Evolutionary conservation across 441 rosid species (phyloP).

Genomic region (Jatropha podagrica): DNA sequence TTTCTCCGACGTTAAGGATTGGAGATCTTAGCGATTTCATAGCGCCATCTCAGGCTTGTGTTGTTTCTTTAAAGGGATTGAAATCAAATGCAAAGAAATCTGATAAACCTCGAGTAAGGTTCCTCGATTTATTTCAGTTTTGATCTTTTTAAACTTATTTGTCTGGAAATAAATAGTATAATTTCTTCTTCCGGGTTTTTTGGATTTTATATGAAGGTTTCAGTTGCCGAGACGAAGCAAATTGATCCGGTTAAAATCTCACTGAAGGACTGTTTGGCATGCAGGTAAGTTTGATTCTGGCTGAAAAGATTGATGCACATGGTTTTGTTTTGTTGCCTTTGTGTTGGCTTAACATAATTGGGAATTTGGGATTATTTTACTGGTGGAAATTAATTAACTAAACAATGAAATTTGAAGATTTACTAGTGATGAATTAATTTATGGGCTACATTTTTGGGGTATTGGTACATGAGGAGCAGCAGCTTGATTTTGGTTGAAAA

Average conservation of each 20-base stretch:
- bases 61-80: slow-evolving; percentile 61
- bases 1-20: slow-evolving; percentile 78
- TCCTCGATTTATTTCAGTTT: neutral
- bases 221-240: slow-evolving; percentile 38
- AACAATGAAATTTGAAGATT: too few species aligned
- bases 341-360: neutral
- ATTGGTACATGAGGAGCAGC: neutral
- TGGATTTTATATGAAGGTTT: slow-evolving; percentile 41
- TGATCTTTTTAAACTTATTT: neutral
- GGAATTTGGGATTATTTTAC: neutral
- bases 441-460: neutral
- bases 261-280: slow-evolving; percentile 96
- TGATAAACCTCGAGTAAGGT: slow-evolving; percentile 55
- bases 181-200: neutral
- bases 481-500: too few species aligned
- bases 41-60: slow-evolving; percentile 89
- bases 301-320: neutral
- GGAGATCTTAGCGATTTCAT: slow-evolving; percentile 97
- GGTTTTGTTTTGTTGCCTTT: neutral
- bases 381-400: too few species aligned
- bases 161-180: neutral
- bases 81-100: slow-evolving; percentile 47
- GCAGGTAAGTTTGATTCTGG: slow-evolving; percentile 53
- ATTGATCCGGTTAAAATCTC: slow-evolving; percentile 84
- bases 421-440: neutral